Evolutionary conservation across 1,284 basidiomycete species (phyloP).

Genomic region (Quambalaria eucalypti): DNA sequence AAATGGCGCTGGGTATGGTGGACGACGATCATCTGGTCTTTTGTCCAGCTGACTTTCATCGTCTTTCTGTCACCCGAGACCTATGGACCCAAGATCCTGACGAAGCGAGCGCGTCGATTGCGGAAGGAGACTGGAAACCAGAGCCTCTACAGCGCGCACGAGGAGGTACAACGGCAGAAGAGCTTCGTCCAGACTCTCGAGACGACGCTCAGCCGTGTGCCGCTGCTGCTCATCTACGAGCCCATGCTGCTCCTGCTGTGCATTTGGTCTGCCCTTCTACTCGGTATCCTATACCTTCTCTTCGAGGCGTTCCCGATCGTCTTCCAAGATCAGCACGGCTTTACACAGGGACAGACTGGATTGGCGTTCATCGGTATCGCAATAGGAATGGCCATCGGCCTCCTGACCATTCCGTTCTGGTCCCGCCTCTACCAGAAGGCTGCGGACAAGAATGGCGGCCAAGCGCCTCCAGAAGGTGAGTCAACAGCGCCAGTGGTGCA

Average conservation of each 20-base stretch:
- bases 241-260: conserved; percentile 16
- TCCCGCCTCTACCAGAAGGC: conserved; percentile 47
- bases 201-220: conserved; percentile 48
- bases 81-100: conserved; percentile 59
- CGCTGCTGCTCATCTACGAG: conserved; percentile 8
- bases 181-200: conserved; percentile 53
- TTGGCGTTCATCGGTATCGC: conserved; percentile 66
- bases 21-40: conserved; percentile 53
- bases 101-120: conserved; percentile 51
- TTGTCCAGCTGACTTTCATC: background rate
- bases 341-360: conserved; percentile 56
- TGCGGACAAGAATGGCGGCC: conserved; percentile 48
- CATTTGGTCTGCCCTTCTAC: conserved; percentile 54
- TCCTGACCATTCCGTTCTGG: conserved; percentile 59
- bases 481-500: too few relatives aligned
- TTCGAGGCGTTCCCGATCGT: conserved; percentile 58
- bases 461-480: conserved; percentile 59
- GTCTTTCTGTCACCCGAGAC: conserved; percentile 55
- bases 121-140: conserved; percentile 7
- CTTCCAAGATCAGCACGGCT: conserved; percentile 13
- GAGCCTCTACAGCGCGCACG: conserved; percentile 5
- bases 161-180: conserved; percentile 50
- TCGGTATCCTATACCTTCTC: conserved; percentile 66
- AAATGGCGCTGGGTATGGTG: conserved; percentile 73
- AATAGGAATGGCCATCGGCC: conserved; percentile 57